Percentiles rank a stretch among this genome's conserved stretches.
Conservation (phyloP, 805 yeast species). For the Yamadazyma laniorum region DNA sequence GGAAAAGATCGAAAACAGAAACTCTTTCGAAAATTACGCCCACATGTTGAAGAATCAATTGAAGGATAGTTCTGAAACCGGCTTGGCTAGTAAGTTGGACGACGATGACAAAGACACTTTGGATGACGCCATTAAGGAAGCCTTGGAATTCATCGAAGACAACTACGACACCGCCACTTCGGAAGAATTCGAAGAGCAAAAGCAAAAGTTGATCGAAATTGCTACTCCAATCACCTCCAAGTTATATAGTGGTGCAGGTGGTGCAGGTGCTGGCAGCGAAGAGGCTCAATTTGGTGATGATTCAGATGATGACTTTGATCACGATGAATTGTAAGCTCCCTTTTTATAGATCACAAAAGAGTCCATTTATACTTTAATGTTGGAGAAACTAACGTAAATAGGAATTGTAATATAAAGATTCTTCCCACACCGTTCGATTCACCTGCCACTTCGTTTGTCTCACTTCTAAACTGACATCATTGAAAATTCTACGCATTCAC, state of each 20-base stretch:
- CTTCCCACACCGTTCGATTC: too few species aligned
- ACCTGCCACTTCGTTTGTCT: too few species aligned
- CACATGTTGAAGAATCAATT: slow-evolving; percentile 47
- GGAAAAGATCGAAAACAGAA: slow-evolving; percentile 41
- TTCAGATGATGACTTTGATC: slow-evolving; percentile 44
- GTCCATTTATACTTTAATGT: too few species aligned
- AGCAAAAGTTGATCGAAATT: slow-evolving; percentile 68
- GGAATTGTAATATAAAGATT: neutral
- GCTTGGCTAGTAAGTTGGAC: slow-evolving; percentile 72
- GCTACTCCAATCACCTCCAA: slow-evolving; percentile 93
- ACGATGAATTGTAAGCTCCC: slow-evolving; percentile 45
- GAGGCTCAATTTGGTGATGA: slow-evolving; percentile 43
- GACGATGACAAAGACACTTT: slow-evolving; percentile 91
- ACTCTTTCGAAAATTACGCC: slow-evolving; percentile 47
- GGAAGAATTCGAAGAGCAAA: slow-evolving; percentile 93
- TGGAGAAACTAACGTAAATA: neutral
- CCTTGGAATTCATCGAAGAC: slow-evolving; percentile 82
- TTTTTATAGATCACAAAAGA: too few species aligned
- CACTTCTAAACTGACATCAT: too few species aligned
- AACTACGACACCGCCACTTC: slow-evolving; percentile 80
- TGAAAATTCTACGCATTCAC: slow-evolving; percentile 7
- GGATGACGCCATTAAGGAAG: slow-evolving; percentile 82
- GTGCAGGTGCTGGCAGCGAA: slow-evolving; percentile 28
- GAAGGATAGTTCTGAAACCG: slow-evolving; percentile 35
- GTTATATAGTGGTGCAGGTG: slow-evolving; percentile 52